Evolutionary conservation across 768 basidiomycete species (phyloP).

Genomic region (Suillus decipiens): DNA sequence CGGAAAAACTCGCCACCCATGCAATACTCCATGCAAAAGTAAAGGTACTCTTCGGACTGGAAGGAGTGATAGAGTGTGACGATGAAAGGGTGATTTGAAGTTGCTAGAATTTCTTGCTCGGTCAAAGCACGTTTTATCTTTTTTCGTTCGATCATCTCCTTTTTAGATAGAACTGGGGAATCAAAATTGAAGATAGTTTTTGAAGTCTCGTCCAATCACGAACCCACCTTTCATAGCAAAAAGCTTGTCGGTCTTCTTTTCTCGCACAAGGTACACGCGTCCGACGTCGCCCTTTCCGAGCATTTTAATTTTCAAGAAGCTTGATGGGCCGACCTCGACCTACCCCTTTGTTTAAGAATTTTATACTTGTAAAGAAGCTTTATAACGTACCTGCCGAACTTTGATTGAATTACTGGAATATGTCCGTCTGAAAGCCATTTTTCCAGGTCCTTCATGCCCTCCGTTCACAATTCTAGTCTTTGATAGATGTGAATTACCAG

Average conservation of each 20-base stretch:
- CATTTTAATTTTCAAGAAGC: constrained; percentile 96
- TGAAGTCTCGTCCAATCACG: constrained; percentile 8
- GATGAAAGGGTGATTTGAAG: constrained; percentile 99
- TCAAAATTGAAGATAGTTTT: constrained; percentile 23
- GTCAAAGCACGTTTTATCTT: constrained; percentile 99
- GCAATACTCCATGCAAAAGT: constrained; percentile 99
- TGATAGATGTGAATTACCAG: constrained; percentile 25
- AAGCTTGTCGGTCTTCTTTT: constrained; percentile 95
- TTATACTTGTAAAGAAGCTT: not conserved
- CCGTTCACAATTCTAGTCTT: constrained; percentile 51
- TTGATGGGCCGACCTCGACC: constrained; percentile 93
- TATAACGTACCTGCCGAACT: constrained; percentile 69
- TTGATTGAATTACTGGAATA: constrained; percentile 99
- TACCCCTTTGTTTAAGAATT: constrained; percentile 30
- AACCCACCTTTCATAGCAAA: constrained; percentile 98
- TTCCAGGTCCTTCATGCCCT: constrained; percentile 50
- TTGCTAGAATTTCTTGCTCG: constrained; percentile 98
- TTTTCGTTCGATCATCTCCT: constrained; percentile 99
- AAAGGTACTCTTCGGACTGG: constrained; percentile 96
- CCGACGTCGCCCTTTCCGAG: constrained; percentile 99
- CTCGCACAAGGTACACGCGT: constrained; percentile 95
- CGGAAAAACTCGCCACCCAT: constrained; percentile 99
- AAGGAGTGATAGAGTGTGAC: constrained; percentile 99
- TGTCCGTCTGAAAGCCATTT: constrained; percentile 84
- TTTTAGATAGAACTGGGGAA: constrained; percentile 88